phyloP scores from a whole-genome alignment of 225 moss, liverwort and hornwort genomes.

The Pseudisothecium myosuroides region DNA sequence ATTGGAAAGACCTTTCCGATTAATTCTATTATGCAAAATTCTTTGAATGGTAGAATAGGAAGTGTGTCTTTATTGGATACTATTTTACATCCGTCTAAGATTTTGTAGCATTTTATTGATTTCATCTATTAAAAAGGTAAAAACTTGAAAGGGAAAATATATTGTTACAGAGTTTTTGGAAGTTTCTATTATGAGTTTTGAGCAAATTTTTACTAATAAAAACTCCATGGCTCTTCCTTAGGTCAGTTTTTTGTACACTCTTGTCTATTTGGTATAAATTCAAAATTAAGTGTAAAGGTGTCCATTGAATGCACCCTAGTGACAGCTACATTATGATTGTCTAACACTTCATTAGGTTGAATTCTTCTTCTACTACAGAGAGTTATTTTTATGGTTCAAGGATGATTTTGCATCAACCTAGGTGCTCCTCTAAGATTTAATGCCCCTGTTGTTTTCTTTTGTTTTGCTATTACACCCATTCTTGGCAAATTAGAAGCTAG shows the following conservation, averaged over 20 bases:
- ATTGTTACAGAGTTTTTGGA: background rate
- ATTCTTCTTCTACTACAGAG: background rate
- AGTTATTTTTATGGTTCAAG: fast-evolving
- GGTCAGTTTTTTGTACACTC: fast-evolving
- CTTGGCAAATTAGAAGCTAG: too few relatives aligned
- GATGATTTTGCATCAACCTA: too few relatives aligned
- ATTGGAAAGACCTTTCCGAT: too few relatives aligned
- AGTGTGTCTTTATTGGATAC: too few relatives aligned
- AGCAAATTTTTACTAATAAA: background rate
- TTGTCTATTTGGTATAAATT: background rate
- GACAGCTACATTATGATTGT: background rate
- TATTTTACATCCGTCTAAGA: background rate
- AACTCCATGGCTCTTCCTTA: fast-evolving
- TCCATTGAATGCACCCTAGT: background rate
- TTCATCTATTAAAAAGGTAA: too few relatives aligned
- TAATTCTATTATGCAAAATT: too few relatives aligned
- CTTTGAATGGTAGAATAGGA: background rate
- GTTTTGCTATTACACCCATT: too few relatives aligned
- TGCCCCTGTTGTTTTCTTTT: too few relatives aligned
- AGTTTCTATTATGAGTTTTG: background rate
- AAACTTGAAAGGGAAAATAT: background rate
- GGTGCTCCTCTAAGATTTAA: background rate
- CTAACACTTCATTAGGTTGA: background rate
- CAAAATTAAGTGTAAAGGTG: background rate
- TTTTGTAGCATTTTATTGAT: too few relatives aligned